phyloP scores from a whole-genome alignment of 2,329 filamentous ascomycete species.

The Xylariaceae sp. region DNA sequence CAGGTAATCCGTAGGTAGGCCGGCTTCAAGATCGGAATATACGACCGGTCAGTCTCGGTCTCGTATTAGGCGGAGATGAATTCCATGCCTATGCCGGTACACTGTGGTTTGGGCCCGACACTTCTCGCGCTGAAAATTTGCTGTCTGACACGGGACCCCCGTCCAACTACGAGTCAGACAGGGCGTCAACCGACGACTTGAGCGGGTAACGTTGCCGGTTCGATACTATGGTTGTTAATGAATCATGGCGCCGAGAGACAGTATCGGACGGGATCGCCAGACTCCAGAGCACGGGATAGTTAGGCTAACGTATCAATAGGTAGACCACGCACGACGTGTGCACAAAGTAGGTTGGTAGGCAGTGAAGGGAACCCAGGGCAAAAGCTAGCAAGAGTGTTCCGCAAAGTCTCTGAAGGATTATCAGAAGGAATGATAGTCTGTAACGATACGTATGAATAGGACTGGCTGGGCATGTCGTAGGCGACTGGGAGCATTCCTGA shows the following conservation, averaged over 20 bases:
- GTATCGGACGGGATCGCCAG: not conserved
- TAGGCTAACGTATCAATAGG: not conserved
- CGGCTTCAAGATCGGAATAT: slow-evolving; percentile 1
- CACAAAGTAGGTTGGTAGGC: not conserved
- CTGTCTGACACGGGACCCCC: not conserved
- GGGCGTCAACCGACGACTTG: not conserved
- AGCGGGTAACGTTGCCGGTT: slow-evolving; percentile 3
- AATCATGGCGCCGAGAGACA: not conserved
- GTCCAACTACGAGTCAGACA: slow-evolving; percentile 3
- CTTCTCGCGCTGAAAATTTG: not conserved
- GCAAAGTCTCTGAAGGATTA: not conserved
- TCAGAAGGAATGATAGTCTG: not conserved
- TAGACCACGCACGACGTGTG: not conserved
- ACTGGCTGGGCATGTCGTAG: not conserved
- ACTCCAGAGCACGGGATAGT: not conserved
- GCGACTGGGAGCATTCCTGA: not conserved
- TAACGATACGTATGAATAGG: not conserved
- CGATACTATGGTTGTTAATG: not conserved
- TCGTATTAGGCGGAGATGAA: slow-evolving; percentile 4
- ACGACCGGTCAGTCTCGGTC: slow-evolving; percentile 12
- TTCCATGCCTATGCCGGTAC: slow-evolving; percentile 3
- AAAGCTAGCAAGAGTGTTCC: not conserved
- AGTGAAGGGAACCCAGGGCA: not conserved
- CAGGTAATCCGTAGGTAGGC: not conserved
- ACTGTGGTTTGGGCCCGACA: slow-evolving; percentile 4